Base-by-base conservation (phyloP, 2,329 filamentous ascomycete species). In the Talaromyces rugulosus region DNA sequence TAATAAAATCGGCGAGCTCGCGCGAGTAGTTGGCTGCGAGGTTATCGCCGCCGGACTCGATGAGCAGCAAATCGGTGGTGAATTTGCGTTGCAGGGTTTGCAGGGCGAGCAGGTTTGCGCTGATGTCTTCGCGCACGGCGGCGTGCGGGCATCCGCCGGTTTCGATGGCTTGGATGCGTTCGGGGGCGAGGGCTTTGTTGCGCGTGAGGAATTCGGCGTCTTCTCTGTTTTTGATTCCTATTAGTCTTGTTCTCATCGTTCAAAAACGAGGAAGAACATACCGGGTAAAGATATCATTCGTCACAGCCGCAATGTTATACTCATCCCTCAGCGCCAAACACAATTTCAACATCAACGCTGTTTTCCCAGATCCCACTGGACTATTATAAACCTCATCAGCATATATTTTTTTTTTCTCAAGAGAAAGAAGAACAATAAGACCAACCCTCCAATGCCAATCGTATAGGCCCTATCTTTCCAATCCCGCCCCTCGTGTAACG, bases 241-340 rank as follows among this genome's bases (percentile, higher is more conserved):
- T 50, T 8, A 59, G 23, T 58, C 16, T 16, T 18, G 30, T 33
- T 4, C 33, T 40, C 18, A 16, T 33, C 53, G 23, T 51, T 16
- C 33, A 33, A 23, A 51, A 31, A 23, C 18, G 31, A 28, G 12
- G 14, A 31, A 61, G n/a, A 23, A 64, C 67, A n/a, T 67, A 80
- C 78, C 83, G 89, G 27, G 94, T 98, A 83, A 98, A 98, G 82
- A 98, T 98, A 82, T 98, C 94, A 83, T 98, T 98, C 56, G 95
- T 99, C 27, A 99, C 94, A 63, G 92, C 95, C 0, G 95, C 95
- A 71, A 99, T 90, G 73, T 88, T 92, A 85, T 91, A 93, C 60
- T 85, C 82, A 57, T 88, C 83, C 64, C 95, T 90, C 6, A 99
- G 87, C 7, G 89, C 89, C 40, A 88, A 88, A 81, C 92, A 97